phyloP scores from a whole-genome alignment of 148 eudicot genomes.

The Rhododendron vialii region DNA sequence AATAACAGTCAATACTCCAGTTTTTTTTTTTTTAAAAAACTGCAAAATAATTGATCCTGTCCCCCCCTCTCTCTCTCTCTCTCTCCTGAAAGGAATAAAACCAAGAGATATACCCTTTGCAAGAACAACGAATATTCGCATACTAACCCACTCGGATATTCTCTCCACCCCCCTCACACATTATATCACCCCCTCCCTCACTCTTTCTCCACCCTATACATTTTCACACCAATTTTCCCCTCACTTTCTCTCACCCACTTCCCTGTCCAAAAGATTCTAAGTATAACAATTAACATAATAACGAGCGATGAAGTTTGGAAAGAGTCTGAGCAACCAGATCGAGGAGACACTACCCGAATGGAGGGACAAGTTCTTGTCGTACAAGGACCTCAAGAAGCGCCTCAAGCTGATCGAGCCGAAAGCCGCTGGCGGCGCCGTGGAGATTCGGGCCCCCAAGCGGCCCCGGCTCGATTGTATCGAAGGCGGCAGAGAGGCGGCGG shows the following conservation, averaged over 20 bases:
- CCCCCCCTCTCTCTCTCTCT: not conserved
- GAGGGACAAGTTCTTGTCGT: conserved; percentile 88
- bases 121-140: conserved; percentile 29
- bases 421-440: not conserved
- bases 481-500: conserved; percentile 20
- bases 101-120: conserved; percentile 32
- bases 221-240: not conserved
- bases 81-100: conserved; percentile 27
- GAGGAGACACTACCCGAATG: conserved; percentile 95
- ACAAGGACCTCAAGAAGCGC: conserved; percentile 81
- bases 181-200: conserved; percentile 10
- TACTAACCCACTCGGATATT: not conserved
- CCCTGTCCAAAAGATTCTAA: not conserved
- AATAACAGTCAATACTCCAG: not conserved
- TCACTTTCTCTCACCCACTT: not conserved
- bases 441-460: conserved; percentile 31
- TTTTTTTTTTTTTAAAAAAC: not conserved
- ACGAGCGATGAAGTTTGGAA: conserved; percentile 71
- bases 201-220: not conserved
- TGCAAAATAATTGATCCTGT: not conserved
- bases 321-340: conserved; percentile 84
- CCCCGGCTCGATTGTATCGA: conserved; percentile 18
- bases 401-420: conserved; percentile 67
- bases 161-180: conserved; percentile 37
- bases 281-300: not conserved